Base-by-base conservation (phyloP, 768 basidiomycete genomes). In the Pulveroboletus sp. region DNA sequence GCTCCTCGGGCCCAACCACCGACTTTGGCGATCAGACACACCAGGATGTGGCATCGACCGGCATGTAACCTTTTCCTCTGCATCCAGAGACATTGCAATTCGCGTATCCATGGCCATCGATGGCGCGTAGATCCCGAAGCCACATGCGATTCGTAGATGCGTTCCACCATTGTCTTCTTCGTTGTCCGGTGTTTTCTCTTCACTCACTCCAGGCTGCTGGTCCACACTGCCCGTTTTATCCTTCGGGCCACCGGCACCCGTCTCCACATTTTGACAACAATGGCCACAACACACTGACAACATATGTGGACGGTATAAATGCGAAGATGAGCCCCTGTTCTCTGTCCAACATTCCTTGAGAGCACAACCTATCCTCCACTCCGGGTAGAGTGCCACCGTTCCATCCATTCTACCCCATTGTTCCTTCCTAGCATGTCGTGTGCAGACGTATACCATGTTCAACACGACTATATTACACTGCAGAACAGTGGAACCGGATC, bases 211-310 rank as follows among this genome's bases (percentile, higher is more conserved):
- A 21, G 21, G 21, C 4, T 5, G 5, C 31, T 6, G 18, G 7
- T 11, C n/a, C 18, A 21, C 41, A 27, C 15, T 24, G 8, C 10
- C 24, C 41, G 54, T 50, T 56, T 51, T 51, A 43, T 18, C 36
- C n/a, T 17, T 14, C 6, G n/a, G 26, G 0, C 33, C 21, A 21
- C 46, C 11, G 13, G 24, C 32, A 24, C 17, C 26, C n/a, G 5
- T 15, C 10, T 27, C 10, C 2, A 35, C 38, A 58, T 54, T 60
- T 61, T 57, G 53, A 41, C 37, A 3, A 57, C 57, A 46, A 58
- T 44, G 39, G 26, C 13, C 33, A 8, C 36, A 5, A 46, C 42
- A 54, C 46, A 33, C 24, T 24, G 31, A 50, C 44, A 36, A 6
- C 4, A n/a, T 3, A n/a, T 31, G 4, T 27, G 28, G 18, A 17